Conservation (phyloP, 306 rosid species). For the Vigna trinervia region DNA sequence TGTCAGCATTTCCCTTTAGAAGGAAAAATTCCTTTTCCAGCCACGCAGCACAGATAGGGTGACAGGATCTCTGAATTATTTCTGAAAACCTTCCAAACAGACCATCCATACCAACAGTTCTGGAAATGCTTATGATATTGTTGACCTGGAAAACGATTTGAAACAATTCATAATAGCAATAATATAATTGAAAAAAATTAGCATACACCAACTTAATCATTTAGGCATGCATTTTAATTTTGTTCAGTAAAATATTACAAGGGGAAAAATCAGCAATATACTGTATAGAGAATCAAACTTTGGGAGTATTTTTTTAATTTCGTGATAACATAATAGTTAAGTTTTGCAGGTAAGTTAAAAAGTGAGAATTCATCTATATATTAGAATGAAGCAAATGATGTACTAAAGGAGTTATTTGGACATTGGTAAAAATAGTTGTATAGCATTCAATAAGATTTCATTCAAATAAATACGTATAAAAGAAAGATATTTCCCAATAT, state of each 20-base stretch:
- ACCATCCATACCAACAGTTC: conserved; percentile 53
- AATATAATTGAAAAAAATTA: conserved; percentile 13
- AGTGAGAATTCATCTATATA: conserved; percentile 21
- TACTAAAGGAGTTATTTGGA: neutral
- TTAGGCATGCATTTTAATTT: conserved; percentile 16
- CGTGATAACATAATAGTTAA: conserved; percentile 23
- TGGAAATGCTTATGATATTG: conserved; percentile 52
- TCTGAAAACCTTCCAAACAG: conserved; percentile 62
- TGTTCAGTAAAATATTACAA: conserved; percentile 4
- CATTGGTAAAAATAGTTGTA: conserved; percentile 22
- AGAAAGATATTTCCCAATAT: conserved; percentile 20
- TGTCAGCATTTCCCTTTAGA: conserved; percentile 51
- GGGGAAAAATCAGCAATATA: neutral
- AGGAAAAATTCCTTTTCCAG: conserved; percentile 72
- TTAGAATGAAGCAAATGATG: conserved; percentile 28
- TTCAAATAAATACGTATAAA: conserved; percentile 30
- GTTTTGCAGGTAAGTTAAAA: conserved; percentile 16
- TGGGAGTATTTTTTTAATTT: conserved; percentile 1
- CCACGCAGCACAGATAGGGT: conserved; percentile 73
- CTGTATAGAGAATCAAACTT: conserved; percentile 15
- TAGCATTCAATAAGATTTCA: conserved; percentile 5
- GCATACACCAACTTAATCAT: conserved; percentile 5
- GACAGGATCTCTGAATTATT: conserved; percentile 62
- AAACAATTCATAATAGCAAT: conserved; percentile 17
- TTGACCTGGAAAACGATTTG: conserved; percentile 64